Percentiles rank a stretch among this genome's conserved stretches.
Conservation (phyloP, 1,284 basidiomycete species). For the Acaromyces ingoldii region DNA sequence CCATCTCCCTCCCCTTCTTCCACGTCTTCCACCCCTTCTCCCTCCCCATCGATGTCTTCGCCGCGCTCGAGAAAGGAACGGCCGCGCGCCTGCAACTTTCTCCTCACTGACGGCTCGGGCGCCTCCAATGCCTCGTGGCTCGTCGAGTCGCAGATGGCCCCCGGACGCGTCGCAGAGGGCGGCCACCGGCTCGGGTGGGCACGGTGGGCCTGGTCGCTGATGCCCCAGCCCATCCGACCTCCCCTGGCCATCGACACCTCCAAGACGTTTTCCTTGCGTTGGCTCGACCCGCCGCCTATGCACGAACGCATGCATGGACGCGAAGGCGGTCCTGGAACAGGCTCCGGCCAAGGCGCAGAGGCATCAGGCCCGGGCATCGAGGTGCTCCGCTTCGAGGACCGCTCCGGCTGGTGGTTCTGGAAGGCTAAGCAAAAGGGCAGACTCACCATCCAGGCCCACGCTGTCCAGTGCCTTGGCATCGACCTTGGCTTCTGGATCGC, state of each 20-base stretch:
- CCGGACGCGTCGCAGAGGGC: neutral
- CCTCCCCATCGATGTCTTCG: too few relatives aligned
- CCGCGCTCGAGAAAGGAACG: neutral
- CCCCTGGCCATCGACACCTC: conserved; percentile 24
- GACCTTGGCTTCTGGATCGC: conserved; percentile 37
- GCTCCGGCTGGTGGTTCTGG: conserved; percentile 34
- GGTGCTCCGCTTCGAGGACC: conserved; percentile 30
- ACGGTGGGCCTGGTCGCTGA: conserved; percentile 28
- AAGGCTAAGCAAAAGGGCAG: conserved; percentile 26
- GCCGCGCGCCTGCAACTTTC: conserved; percentile 12
- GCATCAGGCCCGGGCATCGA: conserved; percentile 13
- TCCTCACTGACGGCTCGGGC: conserved; percentile 16
- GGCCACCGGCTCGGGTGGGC: conserved; percentile 20
- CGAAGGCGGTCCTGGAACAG: too few relatives aligned
- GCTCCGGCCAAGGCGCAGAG: neutral
- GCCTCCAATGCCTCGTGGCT: neutral
- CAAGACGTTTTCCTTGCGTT: conserved; percentile 35
- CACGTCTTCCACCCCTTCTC: too few relatives aligned
- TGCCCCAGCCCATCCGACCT: conserved; percentile 30
- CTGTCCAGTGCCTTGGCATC: conserved; percentile 28
- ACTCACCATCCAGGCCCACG: conserved; percentile 25
- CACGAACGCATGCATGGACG: too few relatives aligned
- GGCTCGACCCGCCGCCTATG: conserved; percentile 19
- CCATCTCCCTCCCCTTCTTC: too few relatives aligned
- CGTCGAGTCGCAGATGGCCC: neutral